Evolutionary conservation across 331 rosid genomes (phyloP).

Genomic region (Malus hybrid): DNA sequence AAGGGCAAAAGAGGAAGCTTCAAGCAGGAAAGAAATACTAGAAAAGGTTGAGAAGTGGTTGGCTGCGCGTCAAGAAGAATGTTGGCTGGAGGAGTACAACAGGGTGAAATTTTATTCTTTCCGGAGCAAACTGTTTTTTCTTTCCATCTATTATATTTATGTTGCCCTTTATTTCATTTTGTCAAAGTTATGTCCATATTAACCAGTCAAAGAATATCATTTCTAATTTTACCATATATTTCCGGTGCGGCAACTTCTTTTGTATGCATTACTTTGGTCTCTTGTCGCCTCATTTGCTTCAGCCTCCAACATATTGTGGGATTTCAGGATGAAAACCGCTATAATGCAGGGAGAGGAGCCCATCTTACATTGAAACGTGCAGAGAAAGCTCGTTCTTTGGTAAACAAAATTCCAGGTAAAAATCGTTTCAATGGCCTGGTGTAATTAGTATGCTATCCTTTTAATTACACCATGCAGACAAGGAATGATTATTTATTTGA

Average conservation of each 20-base stretch:
- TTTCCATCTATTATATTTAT: not conserved
- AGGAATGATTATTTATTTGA: not conserved
- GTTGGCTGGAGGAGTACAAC: slow-evolving; percentile 85
- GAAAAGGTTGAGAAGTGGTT: slow-evolving; percentile 75
- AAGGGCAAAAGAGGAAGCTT: slow-evolving; percentile 50
- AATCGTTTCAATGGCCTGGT: not conserved
- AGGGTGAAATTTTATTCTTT: slow-evolving; percentile 31
- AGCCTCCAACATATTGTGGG: not conserved
- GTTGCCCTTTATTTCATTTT: not conserved
- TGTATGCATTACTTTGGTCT: not conserved
- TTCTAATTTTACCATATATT: not conserved
- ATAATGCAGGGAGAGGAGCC: slow-evolving; percentile 64
- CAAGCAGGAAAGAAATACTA: slow-evolving; percentile 65
- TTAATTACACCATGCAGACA: not conserved
- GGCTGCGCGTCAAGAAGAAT: slow-evolving; percentile 62
- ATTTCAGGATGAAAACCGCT: slow-evolving; percentile 67
- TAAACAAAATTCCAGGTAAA: slow-evolving; percentile 61
- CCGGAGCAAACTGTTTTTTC: not conserved
- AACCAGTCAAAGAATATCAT: not conserved
- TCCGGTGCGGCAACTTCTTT: not conserved
- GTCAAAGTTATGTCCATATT: not conserved
- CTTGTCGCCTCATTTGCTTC: slow-evolving; percentile 1
- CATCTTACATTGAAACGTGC: slow-evolving; percentile 69
- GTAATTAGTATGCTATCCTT: not conserved
- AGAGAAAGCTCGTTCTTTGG: slow-evolving; percentile 58